A percentile compares a stretch with the other conserved stretches of the same genome.
Evolutionary conservation across 1,284 basidiomycete species (phyloP).

Genomic region (Inonotus hispidus): DNA sequence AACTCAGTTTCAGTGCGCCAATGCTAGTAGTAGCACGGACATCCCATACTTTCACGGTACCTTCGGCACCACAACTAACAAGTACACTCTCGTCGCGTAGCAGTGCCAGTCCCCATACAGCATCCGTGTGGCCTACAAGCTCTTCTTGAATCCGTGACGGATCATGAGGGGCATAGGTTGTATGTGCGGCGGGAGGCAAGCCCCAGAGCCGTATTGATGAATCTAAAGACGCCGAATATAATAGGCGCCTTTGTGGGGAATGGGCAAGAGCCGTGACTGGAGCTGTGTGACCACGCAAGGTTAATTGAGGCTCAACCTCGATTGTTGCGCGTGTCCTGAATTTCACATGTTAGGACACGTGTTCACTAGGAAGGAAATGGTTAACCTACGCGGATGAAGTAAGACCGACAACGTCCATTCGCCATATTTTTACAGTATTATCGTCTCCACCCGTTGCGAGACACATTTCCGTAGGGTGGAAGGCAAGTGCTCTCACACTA

Average conservation of each 20-base stretch:
- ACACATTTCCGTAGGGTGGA: constrained; percentile 79
- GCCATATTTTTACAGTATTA: constrained; percentile 94
- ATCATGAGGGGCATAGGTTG: constrained; percentile 87
- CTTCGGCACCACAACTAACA: constrained; percentile 88
- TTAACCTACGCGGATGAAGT: constrained; percentile 63
- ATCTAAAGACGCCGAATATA: constrained; percentile 93
- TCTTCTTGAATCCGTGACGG: constrained; percentile 70
- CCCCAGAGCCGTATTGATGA: constrained; percentile 91
- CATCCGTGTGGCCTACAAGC: constrained; percentile 89
- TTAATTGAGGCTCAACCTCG: constrained; percentile 87
- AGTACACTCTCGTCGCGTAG: constrained; percentile 73
- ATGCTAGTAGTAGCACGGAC: constrained; percentile 57
- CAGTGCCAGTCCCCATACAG: constrained; percentile 90
- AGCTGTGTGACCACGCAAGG: constrained; percentile 88
- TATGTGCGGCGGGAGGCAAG: constrained; percentile 65
- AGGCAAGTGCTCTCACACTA: constrained; percentile 83
- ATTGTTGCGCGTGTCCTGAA: constrained; percentile 57
- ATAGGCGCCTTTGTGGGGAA: constrained; percentile 64
- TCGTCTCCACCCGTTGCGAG: constrained; percentile 93
- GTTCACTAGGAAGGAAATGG: constrained; percentile 15
- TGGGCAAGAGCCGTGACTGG: constrained; percentile 90
- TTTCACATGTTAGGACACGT: constrained; percentile 21
- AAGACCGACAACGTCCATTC: constrained; percentile 68
- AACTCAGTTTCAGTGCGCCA: constrained; percentile 64
- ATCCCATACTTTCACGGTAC: constrained; percentile 91